Evolutionary conservation across 1,139 yeast species (phyloP), one percentile per base, ranked within the genome.

Genomic region (Yamadazyma epiphylla): DNA sequence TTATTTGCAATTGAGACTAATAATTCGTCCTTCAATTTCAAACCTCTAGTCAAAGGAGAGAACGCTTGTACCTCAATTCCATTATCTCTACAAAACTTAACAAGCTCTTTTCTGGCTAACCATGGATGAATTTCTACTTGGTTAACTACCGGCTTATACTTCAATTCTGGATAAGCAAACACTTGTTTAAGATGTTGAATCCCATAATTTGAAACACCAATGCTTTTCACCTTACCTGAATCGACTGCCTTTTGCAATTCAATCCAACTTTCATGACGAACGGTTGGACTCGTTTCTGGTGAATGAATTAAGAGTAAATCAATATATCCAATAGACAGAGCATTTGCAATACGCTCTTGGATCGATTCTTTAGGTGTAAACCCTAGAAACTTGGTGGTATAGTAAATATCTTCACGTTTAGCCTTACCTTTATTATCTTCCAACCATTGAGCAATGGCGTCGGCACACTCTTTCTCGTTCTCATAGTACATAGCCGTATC

Each of bases 201-300:
- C 17, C 86, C 85, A 48, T 71, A 80, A 46, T 79, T 80, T 1
- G 86, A 79, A 11, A 81, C 86, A 14, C 88, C 88, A 31, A 80
- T 72, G 11, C 68, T 64, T 41, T 64, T 70, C 19, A 77, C 71
- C 14, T 54, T 39, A 1, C 81, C 80, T 2, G 45, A 38, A 36
- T 61, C 60, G 29, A 45, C 39, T 11, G 67, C 61, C 38, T 66
- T 72, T 42, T 65, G 70, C 33, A 66, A 49, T 4, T 70, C 70
- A 40, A 50, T 51, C 61, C 67, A 66, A 4, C 69, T 48, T 2
- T 57, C 70, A 28, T 60, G 44, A 38, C 72, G 49, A 39, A 43
- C 46, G 35, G 55, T 51, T 22, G 38, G 40, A 14, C 58, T 56
- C 4, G 24, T 70, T 33, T 38, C 30, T 10, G 84, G 83, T 1